Base-by-base conservation (phyloP, 768 basidiomycete species). In the Mycena kentingensis region DNA sequence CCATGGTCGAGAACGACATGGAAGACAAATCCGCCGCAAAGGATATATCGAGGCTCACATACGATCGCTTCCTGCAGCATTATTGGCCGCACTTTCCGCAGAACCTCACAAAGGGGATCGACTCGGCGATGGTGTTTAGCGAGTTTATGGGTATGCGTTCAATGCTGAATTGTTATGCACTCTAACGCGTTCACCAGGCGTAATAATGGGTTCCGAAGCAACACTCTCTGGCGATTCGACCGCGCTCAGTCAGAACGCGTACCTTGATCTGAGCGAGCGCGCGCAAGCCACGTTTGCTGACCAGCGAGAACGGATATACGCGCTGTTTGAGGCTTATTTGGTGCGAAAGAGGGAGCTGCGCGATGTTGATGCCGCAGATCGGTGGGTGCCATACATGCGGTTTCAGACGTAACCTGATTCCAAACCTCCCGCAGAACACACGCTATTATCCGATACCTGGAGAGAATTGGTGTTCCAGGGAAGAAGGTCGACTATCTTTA, bases 151-250 rank as follows among this genome's bases (percentile, higher is more conserved):
- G 86, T 81, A 49, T 18, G 70, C 60, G 28, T 26, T 28, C 36
- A 24, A n/a, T 16, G 8, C 15, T 25, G 19, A 18, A 7, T 46
- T 16, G 24, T 21, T 46, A 7, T 31, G 31, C 12, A 35, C 25
- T 38, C 6, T 41, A 36, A 12, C 22, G 51, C 29, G 51, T 19
- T 22, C 27, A 7, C 34, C 42, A 78, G 86, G 86, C 27, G 79
- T 85, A 4, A 83, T 90, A 54, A 78, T 81, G 60, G 87, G 88
- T n/a, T 86, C 87, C 0, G 85, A 88, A 62, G 67, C 70, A 42
- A 71, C 84, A 0, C 50, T 82, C 10, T 50, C 51, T 0, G 67
- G 59, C 45, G 63, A 61, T 2, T 57, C 64, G 2, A 66, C 77
- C 2, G 74, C 67, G 62, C 69, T 88, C 3, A 73, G 77, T 44